phyloP scores from a whole-genome alignment of 139 green algal genomes.

The Chlorella ohadii region DNA sequence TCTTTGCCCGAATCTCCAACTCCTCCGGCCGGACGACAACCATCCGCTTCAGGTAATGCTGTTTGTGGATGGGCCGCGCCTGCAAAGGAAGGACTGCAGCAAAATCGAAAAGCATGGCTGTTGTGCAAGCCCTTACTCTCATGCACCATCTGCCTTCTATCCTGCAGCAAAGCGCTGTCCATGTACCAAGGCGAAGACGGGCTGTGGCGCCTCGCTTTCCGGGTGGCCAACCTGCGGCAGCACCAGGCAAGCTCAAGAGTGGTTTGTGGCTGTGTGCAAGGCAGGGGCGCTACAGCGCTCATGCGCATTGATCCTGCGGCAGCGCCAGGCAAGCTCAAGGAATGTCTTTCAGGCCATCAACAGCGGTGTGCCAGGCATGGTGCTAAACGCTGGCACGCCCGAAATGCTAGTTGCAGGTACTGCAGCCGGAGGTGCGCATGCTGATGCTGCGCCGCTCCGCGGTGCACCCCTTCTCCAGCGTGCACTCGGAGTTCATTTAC shows the following conservation, averaged over 20 bases:
- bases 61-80: no score
- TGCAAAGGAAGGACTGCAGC: no score
- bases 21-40: constrained; percentile 51
- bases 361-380: no score
- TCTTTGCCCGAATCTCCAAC: constrained; percentile 71
- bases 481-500: constrained; percentile 1
- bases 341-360: no score
- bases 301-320: no score
- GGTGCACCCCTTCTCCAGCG: background rate
- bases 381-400: no score
- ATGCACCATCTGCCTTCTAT: constrained; percentile 38
- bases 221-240: constrained; percentile 73
- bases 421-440: constrained; percentile 45
- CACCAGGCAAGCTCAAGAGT: constrained; percentile 45
- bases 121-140: no score
- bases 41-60: constrained; percentile 64
- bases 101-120: no score
- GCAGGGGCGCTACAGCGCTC: no score
- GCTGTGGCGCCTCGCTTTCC: constrained; percentile 60
- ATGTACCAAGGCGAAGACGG: constrained; percentile 38
- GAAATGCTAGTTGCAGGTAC: no score
- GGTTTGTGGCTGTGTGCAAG: no score
- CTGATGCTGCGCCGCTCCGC: constrained; percentile 28
- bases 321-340: background rate
- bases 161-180: constrained; percentile 55